phyloP scores from a whole-genome alignment of 164 flowering plant genomes.

The Sedum album region DNA sequence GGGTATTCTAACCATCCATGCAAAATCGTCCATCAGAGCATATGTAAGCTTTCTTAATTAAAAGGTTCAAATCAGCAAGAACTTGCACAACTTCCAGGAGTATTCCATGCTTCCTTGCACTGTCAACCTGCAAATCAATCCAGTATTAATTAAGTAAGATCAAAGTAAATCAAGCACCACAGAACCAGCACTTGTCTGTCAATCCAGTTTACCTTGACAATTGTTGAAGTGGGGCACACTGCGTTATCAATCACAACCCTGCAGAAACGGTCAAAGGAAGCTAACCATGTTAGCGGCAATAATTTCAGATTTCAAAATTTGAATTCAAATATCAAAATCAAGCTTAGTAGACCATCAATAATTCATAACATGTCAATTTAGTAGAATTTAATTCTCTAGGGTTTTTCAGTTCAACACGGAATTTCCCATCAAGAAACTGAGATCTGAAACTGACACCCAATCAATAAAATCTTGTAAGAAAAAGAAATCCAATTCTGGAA shows the following conservation, averaged over 20 bases:
- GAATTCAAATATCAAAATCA: not conserved
- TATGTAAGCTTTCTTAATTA: conserved; percentile 50
- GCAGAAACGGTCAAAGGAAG: conserved; percentile 18
- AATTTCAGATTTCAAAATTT: not conserved
- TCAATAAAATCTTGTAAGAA: not conserved
- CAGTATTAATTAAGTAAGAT: not conserved
- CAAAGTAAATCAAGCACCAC: no score
- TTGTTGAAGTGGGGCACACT: conserved; percentile 59
- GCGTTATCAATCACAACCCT: conserved; percentile 93
- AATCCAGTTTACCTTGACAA: conserved; percentile 58
- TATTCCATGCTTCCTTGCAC: conserved; percentile 50
- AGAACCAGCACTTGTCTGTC: no score
- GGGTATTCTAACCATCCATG: conserved; percentile 41
- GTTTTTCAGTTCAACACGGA: not conserved
- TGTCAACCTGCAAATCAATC: conserved; percentile 40
- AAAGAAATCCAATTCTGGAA: not conserved
- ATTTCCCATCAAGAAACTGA: not conserved
- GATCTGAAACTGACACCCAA: not conserved
- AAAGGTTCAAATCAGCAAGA: conserved; percentile 22
- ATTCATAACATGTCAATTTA: not conserved
- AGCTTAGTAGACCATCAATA: not conserved
- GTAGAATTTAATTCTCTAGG: not conserved
- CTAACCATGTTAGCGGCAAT: conserved; percentile 14
- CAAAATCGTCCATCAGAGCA: conserved; percentile 58
- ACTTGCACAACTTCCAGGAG: conserved; percentile 62